phyloP scores from a whole-genome alignment of 2,329 filamentous ascomycete species.

The Epichloe gansuensis region DNA sequence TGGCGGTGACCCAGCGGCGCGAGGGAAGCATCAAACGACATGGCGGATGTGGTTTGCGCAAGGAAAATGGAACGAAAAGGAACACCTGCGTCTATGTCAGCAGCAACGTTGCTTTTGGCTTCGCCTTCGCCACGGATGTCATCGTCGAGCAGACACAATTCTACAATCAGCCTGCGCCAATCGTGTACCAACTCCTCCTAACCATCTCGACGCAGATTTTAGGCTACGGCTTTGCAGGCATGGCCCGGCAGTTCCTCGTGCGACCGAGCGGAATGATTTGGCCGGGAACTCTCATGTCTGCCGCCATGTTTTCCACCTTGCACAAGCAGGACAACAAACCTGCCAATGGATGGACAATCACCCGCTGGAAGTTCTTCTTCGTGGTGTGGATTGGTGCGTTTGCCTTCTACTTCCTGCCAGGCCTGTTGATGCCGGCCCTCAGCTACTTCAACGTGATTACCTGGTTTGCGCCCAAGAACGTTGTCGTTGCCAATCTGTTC shows the following conservation, averaged over 20 bases:
- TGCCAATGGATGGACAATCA: slow-evolving; percentile 72
- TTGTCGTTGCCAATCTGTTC: slow-evolving; percentile 78
- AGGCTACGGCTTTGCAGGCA: slow-evolving; percentile 74
- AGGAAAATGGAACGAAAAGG: slow-evolving; percentile 76
- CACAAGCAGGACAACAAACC: slow-evolving; percentile 75
- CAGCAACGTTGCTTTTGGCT: slow-evolving; percentile 81
- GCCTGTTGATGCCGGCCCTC: slow-evolving; percentile 67
- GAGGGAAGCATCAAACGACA: slow-evolving; percentile 22
- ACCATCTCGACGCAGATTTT: slow-evolving; percentile 78
- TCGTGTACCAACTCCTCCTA: slow-evolving; percentile 68
- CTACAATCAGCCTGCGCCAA: slow-evolving; percentile 67
- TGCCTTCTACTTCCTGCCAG: slow-evolving; percentile 74
- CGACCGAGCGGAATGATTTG: slow-evolving; percentile 83
- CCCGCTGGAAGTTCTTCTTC: slow-evolving; percentile 74
- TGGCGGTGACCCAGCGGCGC: slow-evolving; percentile 9
- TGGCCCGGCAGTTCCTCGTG: slow-evolving; percentile 70
- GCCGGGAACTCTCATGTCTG: slow-evolving; percentile 79
- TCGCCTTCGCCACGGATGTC: slow-evolving; percentile 79
- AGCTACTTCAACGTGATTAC: slow-evolving; percentile 85
- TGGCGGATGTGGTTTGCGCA: slow-evolving; percentile 65
- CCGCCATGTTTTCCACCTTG: slow-evolving; percentile 76
- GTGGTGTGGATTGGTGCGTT: slow-evolving; percentile 59
- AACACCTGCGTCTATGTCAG: slow-evolving; percentile 82
- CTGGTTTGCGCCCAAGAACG: slow-evolving; percentile 76
- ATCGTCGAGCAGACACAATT: slow-evolving; percentile 86